Base-by-base conservation (phyloP, 1,284 basidiomycete species). In the Puccinia sorghi region DNA sequence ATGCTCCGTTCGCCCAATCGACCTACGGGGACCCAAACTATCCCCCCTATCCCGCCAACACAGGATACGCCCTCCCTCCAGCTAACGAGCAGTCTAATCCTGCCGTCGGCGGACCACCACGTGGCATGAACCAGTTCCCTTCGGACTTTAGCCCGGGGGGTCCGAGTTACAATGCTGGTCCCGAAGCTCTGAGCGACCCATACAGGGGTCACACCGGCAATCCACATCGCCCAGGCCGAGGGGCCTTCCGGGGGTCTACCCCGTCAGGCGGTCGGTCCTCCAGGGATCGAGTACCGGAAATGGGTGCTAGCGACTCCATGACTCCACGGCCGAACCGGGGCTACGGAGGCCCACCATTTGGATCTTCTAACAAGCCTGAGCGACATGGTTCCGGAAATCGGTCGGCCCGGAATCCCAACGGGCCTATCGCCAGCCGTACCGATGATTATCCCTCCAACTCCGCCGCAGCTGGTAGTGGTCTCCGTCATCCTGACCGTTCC, bases 301-400 rank as follows among this genome's bases (percentile, higher is more conserved):
- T 54, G 41, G 57, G 43, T 20, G 39, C 12, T 27, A 11, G 15
- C 61, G 52, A 67, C 9, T 20, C 54, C 41, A 57, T 48, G 32
- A 69, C 50, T 22, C 32, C 59, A 3, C 50, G 76, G 11, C 56
- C 67, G 20, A 46, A n/a, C 22, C 37, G 56, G 8, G 17, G 39
- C 0, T 56, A n/a, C 48, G 25, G 41, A 3, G 61, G 61, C n/a
- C 54, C 50, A 25, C 20, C 54, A 4, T 69, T 46, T 27, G 73
- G 63, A 17, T 46, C 56, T 11, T 56, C 43, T 1, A 37, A 22
- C 32, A 56, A 61, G n/a, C 56, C 54, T 13, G 76, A 78, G 13
- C 39, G 76, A 9, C 64, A 59, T 54, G 74, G 48, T 20, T 39
- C 74, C 20, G 64, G 64, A 41, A 54, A 54, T n/a, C 50, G 74